Conservation (phyloP, 2,329 filamentous ascomycete species). For the Aspergillus quadricinctus region DNA sequence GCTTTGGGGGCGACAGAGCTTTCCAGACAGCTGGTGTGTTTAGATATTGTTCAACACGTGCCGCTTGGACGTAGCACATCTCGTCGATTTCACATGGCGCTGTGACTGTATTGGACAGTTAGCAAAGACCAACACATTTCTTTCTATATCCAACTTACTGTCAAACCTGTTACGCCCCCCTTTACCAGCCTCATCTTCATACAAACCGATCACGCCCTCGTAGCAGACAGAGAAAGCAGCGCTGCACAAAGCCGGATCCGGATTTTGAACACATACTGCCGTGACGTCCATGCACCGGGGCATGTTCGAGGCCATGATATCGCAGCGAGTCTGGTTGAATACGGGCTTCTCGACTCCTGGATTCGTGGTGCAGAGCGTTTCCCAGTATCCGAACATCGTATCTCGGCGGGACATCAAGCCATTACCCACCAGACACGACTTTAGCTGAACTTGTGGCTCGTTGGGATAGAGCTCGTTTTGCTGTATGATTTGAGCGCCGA, state of each 20-base stretch:
- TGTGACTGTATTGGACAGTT: conserved; percentile 13
- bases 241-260: conserved; percentile 17
- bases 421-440: conserved; percentile 46
- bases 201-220: conserved; percentile 10
- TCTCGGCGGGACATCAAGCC: conserved; percentile 43
- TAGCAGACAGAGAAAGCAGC: conserved; percentile 15
- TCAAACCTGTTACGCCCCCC: conserved; percentile 23
- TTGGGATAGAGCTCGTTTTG: conserved; percentile 40
- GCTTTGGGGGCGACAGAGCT: conserved; percentile 11
- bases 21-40: conserved; percentile 15
- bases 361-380: conserved; percentile 46
- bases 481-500: conserved; percentile 42
- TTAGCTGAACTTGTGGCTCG: conserved; percentile 39
- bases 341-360: conserved; percentile 40
- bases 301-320: conserved; percentile 44
- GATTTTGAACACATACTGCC: conserved; percentile 27
- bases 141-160: conserved; percentile 10
- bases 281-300: conserved; percentile 44
- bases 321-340: conserved; percentile 45
- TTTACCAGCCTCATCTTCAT: conserved; percentile 15
- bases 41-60: conserved; percentile 16
- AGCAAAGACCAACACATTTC: too few relatives aligned
- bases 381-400: conserved; percentile 43
- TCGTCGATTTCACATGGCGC: conserved; percentile 15
- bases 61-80: conserved; percentile 17